These are phyloP conservation scores for Salix arbutifolia DNA, from an alignment of 345 rosid species.

Conservation along the genomic window DNA sequence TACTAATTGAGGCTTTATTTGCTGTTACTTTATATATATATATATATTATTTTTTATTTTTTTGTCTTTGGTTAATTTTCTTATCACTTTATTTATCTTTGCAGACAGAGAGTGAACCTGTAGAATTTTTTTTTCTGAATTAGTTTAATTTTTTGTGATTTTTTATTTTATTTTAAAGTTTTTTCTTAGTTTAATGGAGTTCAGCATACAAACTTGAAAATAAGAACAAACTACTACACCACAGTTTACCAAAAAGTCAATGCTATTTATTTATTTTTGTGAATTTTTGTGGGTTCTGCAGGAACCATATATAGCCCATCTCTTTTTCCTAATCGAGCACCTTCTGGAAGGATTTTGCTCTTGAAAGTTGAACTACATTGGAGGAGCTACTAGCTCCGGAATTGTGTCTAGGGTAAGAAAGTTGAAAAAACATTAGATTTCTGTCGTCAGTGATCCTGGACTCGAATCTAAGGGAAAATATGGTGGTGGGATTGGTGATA, in stretches of 20 bases:
- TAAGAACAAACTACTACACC: not conserved
- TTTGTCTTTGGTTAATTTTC: not conserved
- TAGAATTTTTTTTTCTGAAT: constrained; percentile 26
- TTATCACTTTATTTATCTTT: not conserved
- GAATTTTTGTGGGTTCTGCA: constrained; percentile 19
- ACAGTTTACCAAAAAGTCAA: not conserved
- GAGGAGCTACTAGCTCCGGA: constrained; percentile 81
- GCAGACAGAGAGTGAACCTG: constrained; percentile 64
- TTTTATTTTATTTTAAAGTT: no score
- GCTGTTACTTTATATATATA: not conserved
- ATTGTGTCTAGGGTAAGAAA: constrained; percentile 61
- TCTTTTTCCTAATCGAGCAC: constrained; percentile 88
- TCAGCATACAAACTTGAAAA: not conserved
- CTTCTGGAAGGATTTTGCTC: constrained; percentile 69
- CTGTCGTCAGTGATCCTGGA: not conserved
- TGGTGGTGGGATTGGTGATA: not conserved
- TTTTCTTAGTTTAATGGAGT: not conserved
- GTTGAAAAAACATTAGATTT: not conserved
- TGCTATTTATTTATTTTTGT: not conserved
- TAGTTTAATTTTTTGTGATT: no score
- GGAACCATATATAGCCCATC: constrained; percentile 95
- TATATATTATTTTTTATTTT: no score
- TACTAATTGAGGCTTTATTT: not conserved
- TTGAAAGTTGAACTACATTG: constrained; percentile 82
- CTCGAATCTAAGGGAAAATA: not conserved